Conservation (phyloP, 176 grass and related monocot species). For the Avena sativa region DNA sequence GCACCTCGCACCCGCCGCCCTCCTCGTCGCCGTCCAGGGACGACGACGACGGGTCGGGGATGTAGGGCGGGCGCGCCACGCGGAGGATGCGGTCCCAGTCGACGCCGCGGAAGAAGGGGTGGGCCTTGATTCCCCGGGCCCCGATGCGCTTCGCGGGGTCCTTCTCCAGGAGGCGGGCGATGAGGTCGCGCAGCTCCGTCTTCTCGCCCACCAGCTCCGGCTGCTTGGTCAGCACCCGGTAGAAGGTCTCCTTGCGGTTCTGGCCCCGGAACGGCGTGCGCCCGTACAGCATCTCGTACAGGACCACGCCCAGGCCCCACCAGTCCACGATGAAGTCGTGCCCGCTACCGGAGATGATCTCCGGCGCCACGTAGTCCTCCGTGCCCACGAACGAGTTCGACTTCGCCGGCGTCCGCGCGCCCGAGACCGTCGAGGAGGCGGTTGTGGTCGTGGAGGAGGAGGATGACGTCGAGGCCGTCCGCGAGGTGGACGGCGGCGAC, state of each 20-base stretch:
- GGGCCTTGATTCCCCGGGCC: conserved; percentile 63
- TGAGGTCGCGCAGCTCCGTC: conserved; percentile 80
- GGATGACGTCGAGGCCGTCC: conserved; percentile 51
- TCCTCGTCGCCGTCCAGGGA: conserved; percentile 15
- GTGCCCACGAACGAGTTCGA: conserved; percentile 98
- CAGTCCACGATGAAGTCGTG: conserved; percentile 97
- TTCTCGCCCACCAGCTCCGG: conserved; percentile 87
- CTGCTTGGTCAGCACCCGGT: conserved; percentile 78
- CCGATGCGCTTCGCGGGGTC: conserved; percentile 78
- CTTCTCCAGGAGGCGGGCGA: conserved; percentile 84
- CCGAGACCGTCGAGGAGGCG: conserved; percentile 17
- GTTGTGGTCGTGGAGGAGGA: conserved; percentile 42
- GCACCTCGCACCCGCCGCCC: conserved; percentile 30
- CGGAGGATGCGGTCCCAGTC: conserved; percentile 76
- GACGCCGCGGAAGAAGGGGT: conserved; percentile 84
- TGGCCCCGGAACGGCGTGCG: conserved; percentile 93
- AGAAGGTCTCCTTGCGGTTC: conserved; percentile 98
- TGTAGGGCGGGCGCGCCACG: conserved; percentile 84
- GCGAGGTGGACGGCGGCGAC: conserved; percentile 52
- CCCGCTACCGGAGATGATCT: conserved; percentile 87
- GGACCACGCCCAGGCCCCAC: conserved; percentile 90
- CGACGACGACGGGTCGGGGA: conserved; percentile 44
- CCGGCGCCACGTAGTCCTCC: conserved; percentile 97
- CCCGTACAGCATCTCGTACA: conserved; percentile 99
- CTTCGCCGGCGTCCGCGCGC: conserved; percentile 54